Percentiles rank a stretch among this genome's conserved stretches.
These are phyloP conservation scores for Ascomycota sp. DNA, from an alignment of 2,329 filamentous ascomycete genomes.

Conservation along the genomic window DNA sequence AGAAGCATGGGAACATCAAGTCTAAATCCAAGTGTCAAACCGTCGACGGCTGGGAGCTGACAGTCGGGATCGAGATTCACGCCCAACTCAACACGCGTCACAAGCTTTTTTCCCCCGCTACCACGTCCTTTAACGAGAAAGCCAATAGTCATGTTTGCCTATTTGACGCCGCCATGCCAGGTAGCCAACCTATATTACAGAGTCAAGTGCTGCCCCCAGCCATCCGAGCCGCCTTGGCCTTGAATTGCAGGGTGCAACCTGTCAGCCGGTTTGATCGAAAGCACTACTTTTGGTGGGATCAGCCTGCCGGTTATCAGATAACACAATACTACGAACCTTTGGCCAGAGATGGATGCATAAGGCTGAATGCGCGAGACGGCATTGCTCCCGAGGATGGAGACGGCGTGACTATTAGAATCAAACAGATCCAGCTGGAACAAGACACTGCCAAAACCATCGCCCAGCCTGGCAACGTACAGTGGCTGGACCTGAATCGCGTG, in stretches of 20 bases:
- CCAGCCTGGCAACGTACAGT: slow-evolving; percentile 49
- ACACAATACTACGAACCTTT: slow-evolving; percentile 79
- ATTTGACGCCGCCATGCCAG: slow-evolving; percentile 80
- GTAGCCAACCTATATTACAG: slow-evolving; percentile 75
- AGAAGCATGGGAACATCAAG: slow-evolving; percentile 36
- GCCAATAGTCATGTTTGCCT: slow-evolving; percentile 77
- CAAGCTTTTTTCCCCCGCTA: slow-evolving; percentile 73
- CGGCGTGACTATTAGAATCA: slow-evolving; percentile 56
- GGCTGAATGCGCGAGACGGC: slow-evolving; percentile 54
- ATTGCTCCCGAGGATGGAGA: slow-evolving; percentile 56
- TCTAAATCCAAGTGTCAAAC: slow-evolving; percentile 26
- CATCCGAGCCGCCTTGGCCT: slow-evolving; percentile 67
- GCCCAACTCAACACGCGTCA: slow-evolving; percentile 76
- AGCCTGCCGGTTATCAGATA: slow-evolving; percentile 90
- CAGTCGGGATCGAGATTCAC: slow-evolving; percentile 92
- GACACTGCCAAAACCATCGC: slow-evolving; percentile 89
- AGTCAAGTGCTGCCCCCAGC: slow-evolving; percentile 67
- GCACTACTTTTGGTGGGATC: slow-evolving; percentile 98
- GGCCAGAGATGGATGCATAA: slow-evolving; percentile 50
- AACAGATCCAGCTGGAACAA: slow-evolving; percentile 93
- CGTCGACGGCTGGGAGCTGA: slow-evolving; percentile 66
- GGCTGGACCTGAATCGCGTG: slow-evolving; percentile 86
- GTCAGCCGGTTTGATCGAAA: slow-evolving; percentile 83
- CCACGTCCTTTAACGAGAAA: slow-evolving; percentile 40
- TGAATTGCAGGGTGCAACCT: slow-evolving; percentile 59